phyloP scores from a whole-genome alignment of 805 yeast species.

The Lachancea sp. region DNA sequence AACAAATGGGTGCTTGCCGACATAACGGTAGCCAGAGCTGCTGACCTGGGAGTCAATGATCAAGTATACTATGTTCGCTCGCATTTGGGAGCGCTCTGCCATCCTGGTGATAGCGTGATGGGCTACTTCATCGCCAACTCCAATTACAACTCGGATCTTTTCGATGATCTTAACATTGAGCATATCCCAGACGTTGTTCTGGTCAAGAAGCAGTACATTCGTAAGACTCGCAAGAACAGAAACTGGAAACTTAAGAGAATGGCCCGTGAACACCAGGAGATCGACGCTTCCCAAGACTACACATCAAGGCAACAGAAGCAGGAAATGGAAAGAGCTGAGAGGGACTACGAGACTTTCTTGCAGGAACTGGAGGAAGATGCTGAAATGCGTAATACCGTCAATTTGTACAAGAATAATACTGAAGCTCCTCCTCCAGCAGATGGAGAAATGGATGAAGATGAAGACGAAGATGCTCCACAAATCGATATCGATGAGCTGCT shows the following conservation, averaged over 20 bases:
- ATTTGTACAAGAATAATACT: constrained; percentile 65
- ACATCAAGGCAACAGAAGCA: constrained; percentile 70
- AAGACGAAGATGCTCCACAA: constrained; percentile 79
- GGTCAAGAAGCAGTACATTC: constrained; percentile 81
- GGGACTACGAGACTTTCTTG: constrained; percentile 90
- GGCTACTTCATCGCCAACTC: constrained; percentile 84
- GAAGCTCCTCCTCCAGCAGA: constrained; percentile 21
- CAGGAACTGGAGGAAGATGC: constrained; percentile 96
- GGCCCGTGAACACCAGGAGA: constrained; percentile 92
- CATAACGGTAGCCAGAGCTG: constrained; percentile 80
- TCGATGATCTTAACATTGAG: constrained; percentile 59
- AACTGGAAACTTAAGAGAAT: constrained; percentile 93
- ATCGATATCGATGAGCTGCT: constrained; percentile 86
- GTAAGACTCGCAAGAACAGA: constrained; percentile 69
- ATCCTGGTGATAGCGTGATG: constrained; percentile 92
- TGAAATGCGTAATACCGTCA: constrained; percentile 86
- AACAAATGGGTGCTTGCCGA: constrained; percentile 85
- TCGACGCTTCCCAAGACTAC: constrained; percentile 61
- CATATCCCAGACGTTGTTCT: constrained; percentile 78
- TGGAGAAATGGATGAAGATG: constrained; percentile 46
- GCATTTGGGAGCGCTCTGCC: constrained; percentile 89
- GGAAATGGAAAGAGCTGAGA: constrained; percentile 86
- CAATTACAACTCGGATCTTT: constrained; percentile 81
- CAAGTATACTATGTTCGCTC: constrained; percentile 77
- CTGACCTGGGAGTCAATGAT: constrained; percentile 84